These are phyloP conservation scores for Xylariaceae sp. DNA, from an alignment of 2,329 filamentous ascomycete genomes.

Conservation along the genomic window DNA sequence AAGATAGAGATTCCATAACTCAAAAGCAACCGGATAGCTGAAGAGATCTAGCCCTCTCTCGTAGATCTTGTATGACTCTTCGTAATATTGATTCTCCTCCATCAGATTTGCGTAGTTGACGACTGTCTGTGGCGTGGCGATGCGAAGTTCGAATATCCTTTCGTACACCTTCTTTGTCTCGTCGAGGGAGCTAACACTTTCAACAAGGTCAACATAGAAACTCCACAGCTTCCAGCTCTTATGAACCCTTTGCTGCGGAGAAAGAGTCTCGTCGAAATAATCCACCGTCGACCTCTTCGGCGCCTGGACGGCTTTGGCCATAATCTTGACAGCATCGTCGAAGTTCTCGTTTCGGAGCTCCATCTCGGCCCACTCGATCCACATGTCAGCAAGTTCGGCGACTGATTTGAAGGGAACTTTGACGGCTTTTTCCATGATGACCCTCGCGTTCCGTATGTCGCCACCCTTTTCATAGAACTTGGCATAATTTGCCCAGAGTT, in stretches of 20 bases:
- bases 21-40: slow-evolving; percentile 95
- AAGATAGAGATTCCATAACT: slow-evolving; percentile 96
- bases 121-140: slow-evolving; percentile 95
- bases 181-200: slow-evolving; percentile 85
- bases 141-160: slow-evolving; percentile 94
- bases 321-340: slow-evolving; percentile 87
- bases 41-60: slow-evolving; percentile 97
- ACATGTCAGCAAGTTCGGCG: slow-evolving; percentile 94
- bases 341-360: slow-evolving; percentile 95
- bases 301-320: slow-evolving; percentile 96
- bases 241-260: slow-evolving; percentile 92
- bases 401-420: slow-evolving; percentile 98
- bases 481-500: slow-evolving; percentile 94
- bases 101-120: slow-evolving; percentile 97
- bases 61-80: slow-evolving; percentile 97
- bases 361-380: slow-evolving; percentile 99
- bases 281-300: slow-evolving; percentile 97
- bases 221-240: slow-evolving; percentile 99
- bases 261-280: slow-evolving; percentile 93
- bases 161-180: slow-evolving; percentile 95
- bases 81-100: slow-evolving; percentile 91
- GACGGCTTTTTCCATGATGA: slow-evolving; percentile 96
- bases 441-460: slow-evolving; percentile 76
- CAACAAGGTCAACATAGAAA: slow-evolving; percentile 97
- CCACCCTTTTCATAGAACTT: slow-evolving; percentile 92